A percentile compares a stretch with the other conserved stretches of the same genome.
Evolutionary conservation across 2,329 filamentous ascomycete species (phyloP).

Genomic region (Monilinia vaccinii-corymbosi): DNA sequence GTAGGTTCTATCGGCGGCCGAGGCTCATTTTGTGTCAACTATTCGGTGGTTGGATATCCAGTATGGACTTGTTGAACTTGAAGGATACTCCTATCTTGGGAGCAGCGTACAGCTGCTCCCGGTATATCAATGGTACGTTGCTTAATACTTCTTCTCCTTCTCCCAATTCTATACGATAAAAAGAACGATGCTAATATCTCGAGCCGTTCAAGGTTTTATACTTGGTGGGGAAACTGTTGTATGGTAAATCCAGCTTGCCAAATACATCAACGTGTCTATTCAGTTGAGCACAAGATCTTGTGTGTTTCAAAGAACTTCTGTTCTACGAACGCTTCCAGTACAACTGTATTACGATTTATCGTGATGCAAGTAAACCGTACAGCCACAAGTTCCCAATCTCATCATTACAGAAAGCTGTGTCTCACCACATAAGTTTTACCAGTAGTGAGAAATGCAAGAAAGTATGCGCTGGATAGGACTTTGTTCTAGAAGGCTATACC

Average conservation of each 20-base stretch:
- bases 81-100: background rate
- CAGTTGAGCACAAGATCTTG: background rate
- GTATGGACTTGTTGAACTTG: slow-evolving; percentile 3
- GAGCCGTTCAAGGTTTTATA: background rate
- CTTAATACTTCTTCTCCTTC: background rate
- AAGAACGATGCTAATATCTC: background rate
- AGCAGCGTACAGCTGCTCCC: slow-evolving; percentile 2
- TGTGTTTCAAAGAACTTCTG: background rate
- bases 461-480: background rate
- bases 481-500: background rate
- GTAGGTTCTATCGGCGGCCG: slow-evolving; percentile 1
- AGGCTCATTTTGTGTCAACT: background rate
- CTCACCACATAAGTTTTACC: background rate
- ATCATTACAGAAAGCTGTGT: slow-evolving; percentile 1
- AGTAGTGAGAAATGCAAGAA: slow-evolving; percentile 1
- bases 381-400: background rate
- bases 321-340: background rate
- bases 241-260: slow-evolving; percentile 3
- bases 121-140: background rate
- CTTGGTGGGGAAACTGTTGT: background rate
- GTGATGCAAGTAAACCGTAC: slow-evolving; percentile 5
- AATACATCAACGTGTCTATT: background rate
- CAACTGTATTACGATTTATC: background rate
- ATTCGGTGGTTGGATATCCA: background rate
- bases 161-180: background rate